These are phyloP conservation scores for Russula lepida DNA, from an alignment of 768 basidiomycete species.

Conservation along the genomic window DNA sequence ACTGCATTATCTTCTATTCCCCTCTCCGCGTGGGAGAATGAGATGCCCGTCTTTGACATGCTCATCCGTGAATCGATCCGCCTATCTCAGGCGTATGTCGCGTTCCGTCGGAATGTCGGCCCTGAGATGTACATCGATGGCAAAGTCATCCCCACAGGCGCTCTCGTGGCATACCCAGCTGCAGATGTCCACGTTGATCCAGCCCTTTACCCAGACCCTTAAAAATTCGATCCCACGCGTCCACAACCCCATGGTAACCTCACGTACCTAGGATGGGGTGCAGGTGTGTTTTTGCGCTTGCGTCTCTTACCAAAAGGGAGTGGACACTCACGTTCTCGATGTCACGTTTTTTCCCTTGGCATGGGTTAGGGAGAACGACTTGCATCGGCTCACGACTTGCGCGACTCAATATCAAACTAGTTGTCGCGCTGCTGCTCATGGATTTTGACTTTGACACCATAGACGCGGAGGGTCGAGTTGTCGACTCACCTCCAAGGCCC, in stretches of 20 bases:
- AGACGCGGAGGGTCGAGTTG: conserved; percentile 41
- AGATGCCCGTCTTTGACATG: conserved; percentile 62
- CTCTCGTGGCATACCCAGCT: conserved; percentile 73
- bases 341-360: neutral
- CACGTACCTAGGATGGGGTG: conserved; percentile 71
- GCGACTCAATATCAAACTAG: conserved; percentile 63
- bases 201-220: conserved; percentile 64
- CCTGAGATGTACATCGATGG: conserved; percentile 62
- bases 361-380: conserved; percentile 56
- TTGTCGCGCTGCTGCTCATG: conserved; percentile 58
- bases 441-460: conserved; percentile 54
- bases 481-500: conserved; percentile 43
- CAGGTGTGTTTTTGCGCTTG: conserved; percentile 41
- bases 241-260: conserved; percentile 41
- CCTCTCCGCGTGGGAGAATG: conserved; percentile 61
- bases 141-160: conserved; percentile 61
- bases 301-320: neutral
- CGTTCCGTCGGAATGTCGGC: conserved; percentile 76
- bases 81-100: conserved; percentile 69
- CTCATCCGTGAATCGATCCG: conserved; percentile 72
- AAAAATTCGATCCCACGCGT: conserved; percentile 61
- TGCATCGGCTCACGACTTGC: conserved; percentile 72
- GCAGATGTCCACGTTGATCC: conserved; percentile 72
- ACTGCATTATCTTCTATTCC: conserved; percentile 50
- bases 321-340: neutral